phyloP scores from a whole-genome alignment of 2,329 filamentous ascomycete species.

The Teratosphaeria gauchensis region DNA sequence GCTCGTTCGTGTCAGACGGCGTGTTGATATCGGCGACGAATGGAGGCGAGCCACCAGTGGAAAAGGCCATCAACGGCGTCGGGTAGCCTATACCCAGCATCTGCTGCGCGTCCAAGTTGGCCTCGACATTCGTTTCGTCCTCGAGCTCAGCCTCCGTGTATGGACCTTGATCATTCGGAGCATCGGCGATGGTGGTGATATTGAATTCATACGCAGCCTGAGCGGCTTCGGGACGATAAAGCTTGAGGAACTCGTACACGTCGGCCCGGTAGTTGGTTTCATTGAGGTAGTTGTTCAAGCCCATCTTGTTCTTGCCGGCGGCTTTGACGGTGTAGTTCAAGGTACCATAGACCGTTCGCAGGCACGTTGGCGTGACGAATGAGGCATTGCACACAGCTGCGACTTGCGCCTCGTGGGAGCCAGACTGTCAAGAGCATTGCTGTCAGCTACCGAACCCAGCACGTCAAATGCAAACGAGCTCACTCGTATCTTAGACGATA shows the following conservation, averaged over 20 bases:
- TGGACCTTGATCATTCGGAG: slow-evolving; percentile 37
- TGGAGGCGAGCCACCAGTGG: slow-evolving; percentile 48
- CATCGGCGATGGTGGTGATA: slow-evolving; percentile 48
- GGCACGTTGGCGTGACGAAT: slow-evolving; percentile 45
- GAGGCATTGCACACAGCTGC: slow-evolving; percentile 38
- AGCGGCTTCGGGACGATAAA: slow-evolving; percentile 43
- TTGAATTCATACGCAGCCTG: slow-evolving; percentile 46
- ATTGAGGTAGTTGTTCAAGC: slow-evolving; percentile 39
- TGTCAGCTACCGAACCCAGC: neutral
- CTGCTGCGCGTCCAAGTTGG: slow-evolving; percentile 56
- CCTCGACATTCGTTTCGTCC: slow-evolving; percentile 36
- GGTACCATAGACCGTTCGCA: slow-evolving; percentile 45
- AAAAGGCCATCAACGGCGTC: slow-evolving; percentile 48
- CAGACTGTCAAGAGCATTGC: neutral
- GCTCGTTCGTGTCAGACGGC: slow-evolving; percentile 53
- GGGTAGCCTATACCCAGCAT: slow-evolving; percentile 47
- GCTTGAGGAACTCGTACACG: slow-evolving; percentile 46
- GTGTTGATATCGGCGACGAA: slow-evolving; percentile 41
- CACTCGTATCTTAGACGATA: neutral
- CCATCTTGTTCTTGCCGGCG: slow-evolving; percentile 34
- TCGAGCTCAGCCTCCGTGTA: slow-evolving; percentile 24
- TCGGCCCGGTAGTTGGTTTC: slow-evolving; percentile 45
- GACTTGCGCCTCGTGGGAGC: neutral
- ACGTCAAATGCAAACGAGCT: neutral
- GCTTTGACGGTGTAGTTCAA: slow-evolving; percentile 42